Base-by-base conservation (phyloP, 2,329 filamentous ascomycete genomes). In the Colletotrichum tabaci region DNA sequence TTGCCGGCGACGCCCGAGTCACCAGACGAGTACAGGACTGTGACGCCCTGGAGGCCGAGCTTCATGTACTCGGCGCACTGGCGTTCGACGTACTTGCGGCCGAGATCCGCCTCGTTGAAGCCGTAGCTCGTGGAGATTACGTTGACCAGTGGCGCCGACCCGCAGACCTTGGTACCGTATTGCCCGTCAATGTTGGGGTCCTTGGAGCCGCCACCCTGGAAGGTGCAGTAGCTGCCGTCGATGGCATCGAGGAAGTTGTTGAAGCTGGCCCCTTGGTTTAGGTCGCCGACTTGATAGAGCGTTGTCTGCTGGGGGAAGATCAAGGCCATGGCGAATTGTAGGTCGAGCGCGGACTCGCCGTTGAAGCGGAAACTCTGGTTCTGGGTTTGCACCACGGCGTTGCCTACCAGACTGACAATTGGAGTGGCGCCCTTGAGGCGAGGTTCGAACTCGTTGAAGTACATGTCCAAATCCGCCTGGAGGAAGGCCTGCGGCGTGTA, bases 41-140 rank as follows among this genome's bases (percentile, higher is more conserved):
- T 84, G 13, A 87, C 82, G 23, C 87, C 87, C 75, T 84, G 84
- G 9, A 89, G 82, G 21, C 85, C 87, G 2, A 89, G 83, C 80
- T 90, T 89, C 84, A 89, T 84, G 77, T 87, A 89, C 80, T 89
- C 87, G 67, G 82, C 79, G 76, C 87, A 89, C 77, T 90, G 87
- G 3, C 88, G 81, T 60, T 81, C 74, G 72, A 86, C 83, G 75
- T 89, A 90, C 67, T 79, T 80, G 7, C 81, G 79, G 1, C 85
- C 83, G 9, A 87, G 79, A 61, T 85, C 84, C n/a, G 80, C 83
- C 79, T 90, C 87, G 73, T 86, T 85, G 74, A 86, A 85, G 15
- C 82, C 84, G 77, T 90, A 90, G 13, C 85, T 88, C 38, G 87
- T 87, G 26, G 83, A 86, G 69, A 89, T 86, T 67, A 89, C 87